These are phyloP conservation scores for Kazachstania viticola DNA, from an alignment of 805 yeast genomes.

Conservation along the genomic window DNA sequence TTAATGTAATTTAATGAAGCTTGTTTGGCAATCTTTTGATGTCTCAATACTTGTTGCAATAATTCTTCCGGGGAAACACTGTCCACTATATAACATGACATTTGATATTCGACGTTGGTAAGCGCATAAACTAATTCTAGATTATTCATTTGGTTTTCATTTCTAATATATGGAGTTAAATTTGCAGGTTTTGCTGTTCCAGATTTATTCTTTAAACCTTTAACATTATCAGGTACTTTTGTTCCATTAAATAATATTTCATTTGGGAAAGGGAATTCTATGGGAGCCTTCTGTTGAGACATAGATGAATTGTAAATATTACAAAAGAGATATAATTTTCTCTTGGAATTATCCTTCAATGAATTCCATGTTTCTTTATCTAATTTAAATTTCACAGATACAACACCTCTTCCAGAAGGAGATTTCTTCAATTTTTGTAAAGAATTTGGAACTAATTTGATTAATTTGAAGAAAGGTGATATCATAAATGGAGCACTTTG, in stretches of 20 bases:
- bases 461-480: not conserved
- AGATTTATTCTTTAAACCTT: constrained; percentile 62
- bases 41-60: constrained; percentile 26
- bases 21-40: constrained; percentile 42
- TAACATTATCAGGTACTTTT: constrained; percentile 39
- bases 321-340: constrained; percentile 41
- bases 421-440: not conserved
- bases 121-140: constrained; percentile 46
- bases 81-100: constrained; percentile 49
- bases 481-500: not conserved
- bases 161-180: constrained; percentile 37
- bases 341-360: constrained; percentile 23
- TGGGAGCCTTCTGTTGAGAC: constrained; percentile 47
- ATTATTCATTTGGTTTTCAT: constrained; percentile 26
- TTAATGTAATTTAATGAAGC: constrained; percentile 40
- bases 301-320: constrained; percentile 31
- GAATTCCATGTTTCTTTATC: constrained; percentile 31
- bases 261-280: constrained; percentile 64
- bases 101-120: constrained; percentile 35
- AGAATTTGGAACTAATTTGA: not conserved
- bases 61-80: constrained; percentile 30
- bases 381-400: constrained; percentile 33
- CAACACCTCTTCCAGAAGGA: constrained; percentile 30
- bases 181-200: constrained; percentile 80
- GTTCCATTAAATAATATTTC: constrained; percentile 51